These are phyloP conservation scores for Potentilla sterilis DNA, from an alignment of 306 rosid genomes.

Conservation along the genomic window DNA sequence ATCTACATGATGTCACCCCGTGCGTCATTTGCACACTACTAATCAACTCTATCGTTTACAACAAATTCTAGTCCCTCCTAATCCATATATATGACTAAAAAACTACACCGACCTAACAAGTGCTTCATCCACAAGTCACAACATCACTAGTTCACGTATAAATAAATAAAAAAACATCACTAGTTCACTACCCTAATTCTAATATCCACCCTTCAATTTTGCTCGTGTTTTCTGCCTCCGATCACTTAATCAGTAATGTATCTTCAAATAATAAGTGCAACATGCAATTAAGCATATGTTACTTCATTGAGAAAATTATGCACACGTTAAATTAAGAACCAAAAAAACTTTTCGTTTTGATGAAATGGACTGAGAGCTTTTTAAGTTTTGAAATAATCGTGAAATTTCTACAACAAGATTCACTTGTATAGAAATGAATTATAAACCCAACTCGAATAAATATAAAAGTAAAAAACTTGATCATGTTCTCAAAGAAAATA, in stretches of 20 bases:
- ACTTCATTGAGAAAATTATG: no score
- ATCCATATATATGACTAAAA: not conserved
- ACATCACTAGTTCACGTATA: not conserved
- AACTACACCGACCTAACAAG: not conserved
- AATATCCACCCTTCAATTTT: not conserved
- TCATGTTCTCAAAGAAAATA: no score
- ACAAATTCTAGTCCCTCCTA: not conserved
- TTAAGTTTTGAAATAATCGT: no score
- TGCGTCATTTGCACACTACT: slow-evolving; percentile 15
- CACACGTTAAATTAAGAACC: no score
- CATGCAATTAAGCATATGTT: no score
- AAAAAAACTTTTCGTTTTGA: no score
- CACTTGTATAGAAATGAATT: no score
- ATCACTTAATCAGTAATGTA: not conserved
- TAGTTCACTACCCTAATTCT: not conserved
- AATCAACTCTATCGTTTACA: not conserved
- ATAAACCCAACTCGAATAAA: not conserved
- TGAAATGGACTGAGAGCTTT: no score
- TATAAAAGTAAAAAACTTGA: no score
- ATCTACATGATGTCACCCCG: not conserved
- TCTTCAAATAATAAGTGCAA: not conserved
- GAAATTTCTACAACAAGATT: no score
- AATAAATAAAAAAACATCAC: no score
- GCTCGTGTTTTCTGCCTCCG: not conserved
- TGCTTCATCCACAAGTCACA: not conserved